Evolutionary conservation across 768 basidiomycete genomes (phyloP).

Genomic region (Lentinula edodes): DNA sequence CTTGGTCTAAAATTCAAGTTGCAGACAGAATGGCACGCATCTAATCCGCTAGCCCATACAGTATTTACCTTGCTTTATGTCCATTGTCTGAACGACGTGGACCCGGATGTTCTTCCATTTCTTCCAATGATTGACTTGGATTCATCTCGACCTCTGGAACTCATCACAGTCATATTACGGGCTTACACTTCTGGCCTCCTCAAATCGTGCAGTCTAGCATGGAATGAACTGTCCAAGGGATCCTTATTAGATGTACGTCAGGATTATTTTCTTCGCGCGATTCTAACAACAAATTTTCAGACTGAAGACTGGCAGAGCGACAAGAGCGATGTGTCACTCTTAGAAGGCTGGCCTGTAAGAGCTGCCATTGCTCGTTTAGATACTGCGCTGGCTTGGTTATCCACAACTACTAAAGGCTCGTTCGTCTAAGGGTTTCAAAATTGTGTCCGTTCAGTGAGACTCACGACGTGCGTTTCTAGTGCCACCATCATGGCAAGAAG

Average conservation of each 20-base stretch:
- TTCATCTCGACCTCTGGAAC: constrained; percentile 47
- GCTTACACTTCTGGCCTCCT: constrained; percentile 62
- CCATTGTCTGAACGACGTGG: constrained; percentile 56
- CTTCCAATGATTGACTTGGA: constrained; percentile 25
- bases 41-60: constrained; percentile 81
- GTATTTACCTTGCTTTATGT: constrained; percentile 76
- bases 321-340: constrained; percentile 74
- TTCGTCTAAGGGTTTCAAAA: constrained; percentile 1
- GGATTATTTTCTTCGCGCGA: constrained; percentile 7
- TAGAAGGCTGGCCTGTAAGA: constrained; percentile 55
- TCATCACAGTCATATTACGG: constrained; percentile 64
- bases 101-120: constrained; percentile 43
- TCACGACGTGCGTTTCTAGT: constrained; percentile 24
- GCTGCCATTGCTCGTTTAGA: constrained; percentile 47
- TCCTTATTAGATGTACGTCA: constrained; percentile 69
- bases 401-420: constrained; percentile 36
- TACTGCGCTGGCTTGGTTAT: constrained; percentile 58
- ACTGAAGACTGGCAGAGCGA: constrained; percentile 88
- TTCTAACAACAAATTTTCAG: constrained; percentile 30
- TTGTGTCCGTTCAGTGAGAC: not conserved
- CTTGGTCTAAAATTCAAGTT: constrained; percentile 11
- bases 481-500: constrained; percentile 41
- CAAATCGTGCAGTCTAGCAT: constrained; percentile 78
- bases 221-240: constrained; percentile 76
- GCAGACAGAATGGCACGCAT: constrained; percentile 86